Conservation (phyloP, 306 rosid species). For the Prunus mume region DNA sequence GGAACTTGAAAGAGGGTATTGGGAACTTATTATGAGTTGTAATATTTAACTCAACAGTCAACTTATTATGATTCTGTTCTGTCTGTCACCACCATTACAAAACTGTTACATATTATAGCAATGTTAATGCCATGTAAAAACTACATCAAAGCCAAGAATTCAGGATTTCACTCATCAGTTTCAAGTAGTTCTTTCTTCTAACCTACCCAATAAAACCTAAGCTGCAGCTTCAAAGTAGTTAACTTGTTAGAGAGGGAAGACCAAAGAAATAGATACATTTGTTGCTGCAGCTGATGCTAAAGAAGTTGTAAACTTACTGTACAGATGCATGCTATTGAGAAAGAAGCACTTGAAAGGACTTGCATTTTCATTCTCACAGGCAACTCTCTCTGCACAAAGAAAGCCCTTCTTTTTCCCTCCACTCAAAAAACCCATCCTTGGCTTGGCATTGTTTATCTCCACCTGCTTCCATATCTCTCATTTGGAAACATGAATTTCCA, state of each 20-base stretch:
- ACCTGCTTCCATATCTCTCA: conserved; percentile 10
- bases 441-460: conserved; percentile 14
- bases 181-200: neutral
- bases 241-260: neutral
- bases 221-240: neutral
- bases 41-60: too few species aligned
- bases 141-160: neutral
- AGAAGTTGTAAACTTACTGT: too few species aligned
- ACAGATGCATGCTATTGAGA: too few species aligned
- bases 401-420: conserved; percentile 9
- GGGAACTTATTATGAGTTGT: too few species aligned
- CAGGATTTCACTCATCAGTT: neutral
- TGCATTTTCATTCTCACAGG: too few species aligned
- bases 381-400: conserved; percentile 22
- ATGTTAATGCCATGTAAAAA: too few species aligned
- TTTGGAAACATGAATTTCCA: conserved; percentile 37
- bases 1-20: too few species aligned
- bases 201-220: neutral
- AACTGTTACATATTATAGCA: too few species aligned
- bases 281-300: too few species aligned
- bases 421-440: neutral
- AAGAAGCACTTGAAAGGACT: too few species aligned
- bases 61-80: too few species aligned
- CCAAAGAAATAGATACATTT: neutral
- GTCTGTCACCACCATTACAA: too few species aligned